Evolutionary conservation across 805 yeast species (phyloP).

Genomic region (Wickerhamiella azyma): DNA sequence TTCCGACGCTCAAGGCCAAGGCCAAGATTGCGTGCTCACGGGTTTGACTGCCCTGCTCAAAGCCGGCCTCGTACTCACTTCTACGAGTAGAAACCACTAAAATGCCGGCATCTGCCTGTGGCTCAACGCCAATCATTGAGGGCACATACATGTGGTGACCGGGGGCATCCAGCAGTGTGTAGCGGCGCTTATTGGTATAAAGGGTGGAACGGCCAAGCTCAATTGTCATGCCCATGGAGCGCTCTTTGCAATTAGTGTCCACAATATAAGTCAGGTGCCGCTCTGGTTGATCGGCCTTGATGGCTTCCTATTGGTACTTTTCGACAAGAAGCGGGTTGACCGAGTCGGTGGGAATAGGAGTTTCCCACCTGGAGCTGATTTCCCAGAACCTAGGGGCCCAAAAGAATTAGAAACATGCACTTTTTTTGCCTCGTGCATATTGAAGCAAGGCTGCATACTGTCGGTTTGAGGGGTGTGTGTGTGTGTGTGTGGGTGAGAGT

Average conservation of each 20-base stretch:
- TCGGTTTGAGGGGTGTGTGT: too few species aligned
- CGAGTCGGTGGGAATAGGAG: constrained; percentile 80
- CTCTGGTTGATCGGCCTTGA: constrained; percentile 99
- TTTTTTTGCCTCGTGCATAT: too few species aligned
- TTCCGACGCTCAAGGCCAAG: constrained; percentile 95
- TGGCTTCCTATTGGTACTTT: constrained; percentile 95
- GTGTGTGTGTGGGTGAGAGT: too few species aligned
- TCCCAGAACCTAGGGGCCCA: constrained; percentile 99
- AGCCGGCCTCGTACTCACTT: constrained; percentile 99
- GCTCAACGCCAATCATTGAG: constrained; percentile 99
- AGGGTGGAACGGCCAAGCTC: constrained; percentile 97
- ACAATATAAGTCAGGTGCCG: constrained; percentile 99
- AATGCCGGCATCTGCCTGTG: constrained; percentile 98
- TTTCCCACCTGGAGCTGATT: constrained; percentile 99
- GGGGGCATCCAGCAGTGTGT: constrained; percentile 97
- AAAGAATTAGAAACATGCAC: constrained; percentile 89
- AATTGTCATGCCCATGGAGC: constrained; percentile 97
- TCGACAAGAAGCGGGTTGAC: constrained; percentile 98
- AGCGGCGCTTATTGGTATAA: constrained; percentile 95
- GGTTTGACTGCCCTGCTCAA: constrained; percentile 97
- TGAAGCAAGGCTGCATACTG: too few species aligned
- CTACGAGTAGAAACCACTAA: constrained; percentile 95
- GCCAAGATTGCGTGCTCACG: constrained; percentile 96
- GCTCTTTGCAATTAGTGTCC: constrained; percentile 98
- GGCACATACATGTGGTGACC: constrained; percentile 99